A percentile compares a stretch with the other conserved stretches of the same genome.
Conservation (phyloP, 2,329 filamentous ascomycete genomes). For the Cercospora citrullina region DNA sequence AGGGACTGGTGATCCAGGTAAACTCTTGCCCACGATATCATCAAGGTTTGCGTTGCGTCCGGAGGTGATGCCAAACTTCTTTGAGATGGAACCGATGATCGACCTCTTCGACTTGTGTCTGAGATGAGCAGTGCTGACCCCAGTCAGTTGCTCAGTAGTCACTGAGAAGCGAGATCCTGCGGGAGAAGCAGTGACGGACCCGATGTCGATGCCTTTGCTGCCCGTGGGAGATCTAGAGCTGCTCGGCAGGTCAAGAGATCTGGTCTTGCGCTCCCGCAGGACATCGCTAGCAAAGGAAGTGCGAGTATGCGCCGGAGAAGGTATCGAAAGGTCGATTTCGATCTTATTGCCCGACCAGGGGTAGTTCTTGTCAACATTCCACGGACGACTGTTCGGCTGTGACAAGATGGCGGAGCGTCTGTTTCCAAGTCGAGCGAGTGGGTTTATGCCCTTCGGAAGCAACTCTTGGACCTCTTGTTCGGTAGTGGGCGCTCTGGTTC, state of each 20-base stretch:
- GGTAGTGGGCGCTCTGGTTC: conserved; percentile 34
- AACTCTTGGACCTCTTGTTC: conserved; percentile 36
- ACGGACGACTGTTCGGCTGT: conserved; percentile 45
- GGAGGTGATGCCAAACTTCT: conserved; percentile 35
- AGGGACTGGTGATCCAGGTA: conserved; percentile 22
- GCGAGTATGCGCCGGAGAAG: conserved; percentile 36
- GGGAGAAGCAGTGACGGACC: conserved; percentile 29
- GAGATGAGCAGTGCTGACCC: conserved; percentile 30
- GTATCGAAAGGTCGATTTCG: conserved; percentile 44
- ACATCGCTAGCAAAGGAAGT: conserved; percentile 34
- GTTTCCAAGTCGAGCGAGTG: conserved; percentile 34
- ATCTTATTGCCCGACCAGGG: conserved; percentile 45
- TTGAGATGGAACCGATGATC: conserved; percentile 40
- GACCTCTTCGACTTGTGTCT: conserved; percentile 40
- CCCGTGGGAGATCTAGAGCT: conserved; percentile 20
- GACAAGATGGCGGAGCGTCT: conserved; percentile 39
- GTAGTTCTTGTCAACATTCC: conserved; percentile 52
- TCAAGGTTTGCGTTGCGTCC: conserved; percentile 18
- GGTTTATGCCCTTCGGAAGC: conserved; percentile 38
- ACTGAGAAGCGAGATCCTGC: conserved; percentile 32
- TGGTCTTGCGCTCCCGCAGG: conserved; percentile 32
- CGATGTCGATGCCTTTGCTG: conserved; percentile 37
- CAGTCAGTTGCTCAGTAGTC: conserved; percentile 38
- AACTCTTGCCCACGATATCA: conserved; percentile 21
- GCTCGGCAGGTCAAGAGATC: conserved; percentile 31